phyloP scores from a whole-genome alignment of 169 alveolate genomes.

The Plasmodium fragile region DNA sequence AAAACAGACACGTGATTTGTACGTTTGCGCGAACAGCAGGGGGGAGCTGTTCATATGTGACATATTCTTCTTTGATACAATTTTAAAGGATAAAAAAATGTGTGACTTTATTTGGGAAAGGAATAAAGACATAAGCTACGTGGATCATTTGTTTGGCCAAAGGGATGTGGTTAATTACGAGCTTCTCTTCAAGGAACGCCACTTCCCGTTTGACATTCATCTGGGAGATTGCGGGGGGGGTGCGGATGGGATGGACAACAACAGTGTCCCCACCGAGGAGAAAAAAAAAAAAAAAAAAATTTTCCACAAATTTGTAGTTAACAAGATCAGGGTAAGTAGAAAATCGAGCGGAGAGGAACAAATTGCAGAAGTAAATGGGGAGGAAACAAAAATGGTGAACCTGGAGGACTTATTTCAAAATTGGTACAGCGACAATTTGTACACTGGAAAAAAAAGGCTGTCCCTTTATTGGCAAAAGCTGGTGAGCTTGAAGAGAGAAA shows the following conservation, averaged over 20 bases:
- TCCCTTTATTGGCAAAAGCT: slow-evolving; percentile 24
- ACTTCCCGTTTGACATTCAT: slow-evolving; percentile 27
- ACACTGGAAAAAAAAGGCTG: not conserved
- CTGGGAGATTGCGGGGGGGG: not conserved
- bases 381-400: not conserved
- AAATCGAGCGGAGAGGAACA: not conserved
- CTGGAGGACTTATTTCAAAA: slow-evolving; percentile 10
- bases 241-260: not conserved
- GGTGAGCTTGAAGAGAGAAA: slow-evolving; percentile 15
- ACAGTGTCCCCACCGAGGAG: not conserved
- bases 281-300: slow-evolving; percentile 8
- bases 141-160: slow-evolving; percentile 7
- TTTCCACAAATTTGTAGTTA: not conserved
- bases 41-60: slow-evolving; percentile 30
- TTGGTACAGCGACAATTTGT: slow-evolving; percentile 32
- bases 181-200: slow-evolving; percentile 6
- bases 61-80: slow-evolving; percentile 8
- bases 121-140: slow-evolving; percentile 23
- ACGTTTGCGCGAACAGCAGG: slow-evolving; percentile 21
- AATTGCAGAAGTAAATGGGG: not conserved
- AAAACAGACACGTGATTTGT: not conserved
- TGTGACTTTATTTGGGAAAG: not conserved
- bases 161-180: slow-evolving; percentile 10
- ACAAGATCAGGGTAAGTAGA: slow-evolving; percentile 14
- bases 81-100: not conserved